Evolutionary conservation across 805 yeast species (phyloP).

Genomic region (Ogataea ramenticola): DNA sequence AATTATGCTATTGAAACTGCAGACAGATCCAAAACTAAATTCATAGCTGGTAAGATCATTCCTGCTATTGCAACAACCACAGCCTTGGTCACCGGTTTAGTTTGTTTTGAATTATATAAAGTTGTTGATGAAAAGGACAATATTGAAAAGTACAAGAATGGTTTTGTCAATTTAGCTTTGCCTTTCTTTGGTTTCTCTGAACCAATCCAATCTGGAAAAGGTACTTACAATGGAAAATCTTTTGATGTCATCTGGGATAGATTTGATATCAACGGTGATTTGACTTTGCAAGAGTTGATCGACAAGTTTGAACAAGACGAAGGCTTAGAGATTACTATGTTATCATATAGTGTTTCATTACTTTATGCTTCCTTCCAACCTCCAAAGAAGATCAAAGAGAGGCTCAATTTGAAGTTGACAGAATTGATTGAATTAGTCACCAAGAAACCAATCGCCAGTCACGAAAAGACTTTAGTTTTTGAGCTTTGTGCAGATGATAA

Average conservation of each 20-base stretch:
- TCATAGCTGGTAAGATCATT: slow-evolving; percentile 95
- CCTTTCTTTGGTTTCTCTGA: slow-evolving; percentile 97
- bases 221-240: slow-evolving; percentile 67
- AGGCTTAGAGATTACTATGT: slow-evolving; percentile 84
- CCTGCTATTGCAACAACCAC: slow-evolving; percentile 99
- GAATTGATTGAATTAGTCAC: slow-evolving; percentile 78
- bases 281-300: slow-evolving; percentile 66
- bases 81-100: slow-evolving; percentile 94
- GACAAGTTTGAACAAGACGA: slow-evolving; percentile 74
- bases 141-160: slow-evolving; percentile 85
- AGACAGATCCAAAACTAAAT: slow-evolving; percentile 84
- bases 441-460: slow-evolving; percentile 70
- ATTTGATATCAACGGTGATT: slow-evolving; percentile 71
- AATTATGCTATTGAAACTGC: slow-evolving; percentile 86
- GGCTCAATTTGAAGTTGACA: slow-evolving; percentile 60
- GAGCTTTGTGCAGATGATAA: slow-evolving; percentile 91
- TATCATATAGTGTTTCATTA: slow-evolving; percentile 83
- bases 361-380: slow-evolving; percentile 93
- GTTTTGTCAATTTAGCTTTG: slow-evolving; percentile 84
- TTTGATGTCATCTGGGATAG: slow-evolving; percentile 95
- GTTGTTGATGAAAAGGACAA: slow-evolving; percentile 69
- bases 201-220: slow-evolving; percentile 82
- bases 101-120: slow-evolving; percentile 85
- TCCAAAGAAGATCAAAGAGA: slow-evolving; percentile 78
- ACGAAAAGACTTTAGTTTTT: slow-evolving; percentile 70